Base-by-base conservation (phyloP, 2,329 filamentous ascomycete species). In the Pezicula neosporulosa region DNA sequence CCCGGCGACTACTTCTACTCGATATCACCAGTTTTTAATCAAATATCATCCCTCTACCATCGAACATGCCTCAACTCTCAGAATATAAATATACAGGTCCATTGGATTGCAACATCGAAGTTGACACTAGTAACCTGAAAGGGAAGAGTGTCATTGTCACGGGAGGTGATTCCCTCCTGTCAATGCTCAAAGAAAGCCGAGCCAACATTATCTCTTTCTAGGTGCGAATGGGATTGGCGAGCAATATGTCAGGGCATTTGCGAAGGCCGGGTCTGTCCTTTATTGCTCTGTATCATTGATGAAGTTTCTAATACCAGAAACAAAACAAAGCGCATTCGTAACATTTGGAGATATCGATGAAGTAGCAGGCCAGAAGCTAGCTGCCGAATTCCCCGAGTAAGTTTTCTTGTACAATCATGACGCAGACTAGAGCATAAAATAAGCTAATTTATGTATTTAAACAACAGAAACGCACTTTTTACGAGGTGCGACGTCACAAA, bases 61-160 rank as follows among this genome's bases (percentile, higher is more conserved):
- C 30, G 9, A 13, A 33, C 3, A 33, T 33, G 30, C 30, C 30
- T 33, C 30, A 33, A 33, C 30, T 33, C 30, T 9, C 30, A 33
- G n/a, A 19, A 47, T 70, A 69, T 49, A 49, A 47, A 10, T 66
- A 69, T 54, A 66, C 57, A 6, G 68, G 66, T 47, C 68, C 68
- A 6, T 56, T 71, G 16, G 65, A 72, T 53, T 65, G 68, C 48
- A 67, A 66, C 1, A 48, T 65, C 3, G 56, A 59, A 8, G 66
- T 68, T 9, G 71, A 77, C 56, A 52, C 57, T n/a, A 62, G 59
- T 38, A 64, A 68, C 36, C 56, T 75, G 8, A 63, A 59, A 3
- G 73, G 70, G 27, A 78, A 76, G 56, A 73, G 71, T 1, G 72
- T 76, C 21, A 67, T 78, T 19, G 68, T 77, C 15, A 77, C 75